These are phyloP conservation scores for Mycena leptocephala DNA, from an alignment of 768 basidiomycete genomes.

Conservation along the genomic window DNA sequence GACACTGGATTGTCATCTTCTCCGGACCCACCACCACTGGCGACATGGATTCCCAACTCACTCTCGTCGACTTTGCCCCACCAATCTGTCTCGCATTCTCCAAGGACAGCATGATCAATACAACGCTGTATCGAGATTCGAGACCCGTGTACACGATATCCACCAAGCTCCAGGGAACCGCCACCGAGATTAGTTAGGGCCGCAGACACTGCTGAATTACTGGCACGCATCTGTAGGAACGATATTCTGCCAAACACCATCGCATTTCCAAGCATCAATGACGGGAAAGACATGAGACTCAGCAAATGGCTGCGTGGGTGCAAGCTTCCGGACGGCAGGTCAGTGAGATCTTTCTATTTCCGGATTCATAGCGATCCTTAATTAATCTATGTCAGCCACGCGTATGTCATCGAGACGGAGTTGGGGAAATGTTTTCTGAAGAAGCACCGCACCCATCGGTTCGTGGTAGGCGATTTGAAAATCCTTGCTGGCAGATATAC, in stretches of 20 bases:
- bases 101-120: neutral
- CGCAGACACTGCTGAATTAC: neutral
- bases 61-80: too few relatives aligned
- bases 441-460: constrained; percentile 11
- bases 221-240: constrained; percentile 10
- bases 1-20: too few relatives aligned
- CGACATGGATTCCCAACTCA: too few relatives aligned
- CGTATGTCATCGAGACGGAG: constrained; percentile 13
- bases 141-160: neutral
- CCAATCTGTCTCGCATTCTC: neutral
- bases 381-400: neutral
- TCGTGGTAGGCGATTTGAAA: neutral
- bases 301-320: constrained; percentile 18
- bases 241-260: constrained; percentile 15
- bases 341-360: neutral
- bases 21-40: too few relatives aligned
- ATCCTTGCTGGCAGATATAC: too few relatives aligned
- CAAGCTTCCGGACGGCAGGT: constrained; percentile 21
- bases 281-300: neutral
- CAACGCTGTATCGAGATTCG: neutral
- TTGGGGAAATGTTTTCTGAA: constrained; percentile 18
- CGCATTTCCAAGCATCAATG: neutral
- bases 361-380: neutral
- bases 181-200: neutral
- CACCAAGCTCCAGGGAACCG: neutral